phyloP scores from a whole-genome alignment of 495 filamentous ascomycete species.

The Aspergillus saccharolyticus region DNA sequence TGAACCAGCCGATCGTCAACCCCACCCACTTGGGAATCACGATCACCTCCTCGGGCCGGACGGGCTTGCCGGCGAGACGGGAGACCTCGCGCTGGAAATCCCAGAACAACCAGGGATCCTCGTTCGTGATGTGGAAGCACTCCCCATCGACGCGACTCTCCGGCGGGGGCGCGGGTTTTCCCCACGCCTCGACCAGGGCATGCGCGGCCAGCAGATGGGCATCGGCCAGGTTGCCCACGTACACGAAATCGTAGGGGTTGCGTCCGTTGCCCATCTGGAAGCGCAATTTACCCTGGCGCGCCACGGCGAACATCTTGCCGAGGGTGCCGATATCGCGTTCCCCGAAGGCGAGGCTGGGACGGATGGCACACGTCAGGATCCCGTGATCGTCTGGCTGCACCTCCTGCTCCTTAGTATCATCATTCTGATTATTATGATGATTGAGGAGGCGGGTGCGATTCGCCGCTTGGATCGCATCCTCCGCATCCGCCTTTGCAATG shows the following conservation, averaged over 20 bases:
- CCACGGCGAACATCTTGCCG: slow-evolving; percentile 10
- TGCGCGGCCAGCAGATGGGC: slow-evolving; percentile 7
- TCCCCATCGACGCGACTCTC: slow-evolving; percentile 7
- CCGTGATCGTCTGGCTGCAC: not conserved
- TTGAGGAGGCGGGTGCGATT: slow-evolving; percentile 2
- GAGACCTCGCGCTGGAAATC: slow-evolving; percentile 9
- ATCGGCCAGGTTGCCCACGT: slow-evolving; percentile 8
- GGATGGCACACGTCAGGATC: slow-evolving; percentile 7
- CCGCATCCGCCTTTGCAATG: slow-evolving; percentile 11
- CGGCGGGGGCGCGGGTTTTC: not conserved
- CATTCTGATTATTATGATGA: too few relatives aligned
- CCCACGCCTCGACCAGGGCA: slow-evolving; percentile 1
- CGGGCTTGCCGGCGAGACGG: not conserved
- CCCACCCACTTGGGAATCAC: slow-evolving; percentile 12
- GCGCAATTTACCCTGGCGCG: not conserved
- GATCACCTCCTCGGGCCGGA: slow-evolving; percentile 6
- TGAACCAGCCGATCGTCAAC: slow-evolving; percentile 6
- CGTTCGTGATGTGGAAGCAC: slow-evolving; percentile 9
- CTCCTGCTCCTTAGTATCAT: too few relatives aligned
- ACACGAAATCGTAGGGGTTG: slow-evolving; percentile 12
- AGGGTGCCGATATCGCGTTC: slow-evolving; percentile 6
- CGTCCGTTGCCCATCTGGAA: slow-evolving; percentile 11
- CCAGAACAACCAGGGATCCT: slow-evolving; percentile 12
- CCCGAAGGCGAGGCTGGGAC: slow-evolving; percentile 4
- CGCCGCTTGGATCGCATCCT: slow-evolving; percentile 10